Evolutionary conservation across 1,284 basidiomycete genomes (phyloP), one percentile per base, ranked within the genome.

Genomic region (Malassezia furfur): DNA sequence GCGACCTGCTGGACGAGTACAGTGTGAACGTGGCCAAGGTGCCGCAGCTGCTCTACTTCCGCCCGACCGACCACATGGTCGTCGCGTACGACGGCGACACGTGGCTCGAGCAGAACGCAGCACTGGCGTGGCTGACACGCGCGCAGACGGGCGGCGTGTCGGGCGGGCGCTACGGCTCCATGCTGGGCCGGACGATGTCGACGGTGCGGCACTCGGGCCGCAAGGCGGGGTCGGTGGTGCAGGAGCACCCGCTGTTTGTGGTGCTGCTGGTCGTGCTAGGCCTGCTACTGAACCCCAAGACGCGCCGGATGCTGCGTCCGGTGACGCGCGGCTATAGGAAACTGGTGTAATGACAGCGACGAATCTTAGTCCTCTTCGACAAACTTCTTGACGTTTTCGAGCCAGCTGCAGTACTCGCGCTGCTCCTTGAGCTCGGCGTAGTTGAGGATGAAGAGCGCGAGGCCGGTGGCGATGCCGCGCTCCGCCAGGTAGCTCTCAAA

Each of bases 391-490:
- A 94, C 84, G 67, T 84, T 84, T 64, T 81, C 78, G 68, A 96
- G 79, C 91, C 91, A 96, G 64, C 79, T 79, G 70, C 91, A 83
- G 77, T 96, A 96, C 79, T 96, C 91, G 87, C 53, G 61, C 64
- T 74, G 72, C 59, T 74, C 72, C 63, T 74, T 74, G 59, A 62
- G 68, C 62, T 74, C 72, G 17, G 69, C 72, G 39, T 61, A 72
- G 53, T 67, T 60, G n/a, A 76, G 72, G 36, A 76, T 68, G 56
- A 76, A 74, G 41, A 78, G 61, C 62, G 79, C 89, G 47, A 93
- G 79, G 37, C 77, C 78, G 66, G 89, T 85, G 74, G 88, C 84
- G 66, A 98, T 81, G 11, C 89, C 91, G 55, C 93, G 84, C 79
- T 93, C 89, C 60, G 82, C 80, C 50, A 93, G 79, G 80, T 80